Conservation (phyloP, 768 basidiomycete species). For the Piloderma croceum region DNA sequence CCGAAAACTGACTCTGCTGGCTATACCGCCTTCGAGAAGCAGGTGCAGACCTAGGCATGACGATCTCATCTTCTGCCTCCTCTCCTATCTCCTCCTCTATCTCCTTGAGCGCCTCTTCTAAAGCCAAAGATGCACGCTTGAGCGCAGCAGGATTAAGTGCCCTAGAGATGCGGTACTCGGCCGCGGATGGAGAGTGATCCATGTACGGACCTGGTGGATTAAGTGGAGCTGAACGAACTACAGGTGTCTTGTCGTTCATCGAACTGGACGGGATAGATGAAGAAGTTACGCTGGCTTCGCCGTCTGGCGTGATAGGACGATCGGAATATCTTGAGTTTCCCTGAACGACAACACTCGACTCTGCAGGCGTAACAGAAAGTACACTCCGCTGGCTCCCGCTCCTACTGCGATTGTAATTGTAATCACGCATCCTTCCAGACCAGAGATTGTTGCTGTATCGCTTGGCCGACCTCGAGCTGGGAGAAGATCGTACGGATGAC, state of each 20-base stretch:
- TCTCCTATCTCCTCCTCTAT: conserved; percentile 73
- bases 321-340: conserved; percentile 42
- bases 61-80: conserved; percentile 70
- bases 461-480: conserved; percentile 41
- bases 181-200: conserved; percentile 33
- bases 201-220: conserved; percentile 33
- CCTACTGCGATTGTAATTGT: conserved; percentile 59
- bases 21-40: conserved; percentile 35
- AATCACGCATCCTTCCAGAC: conserved; percentile 73
- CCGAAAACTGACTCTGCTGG: too few species aligned
- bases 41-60: conserved; percentile 62
- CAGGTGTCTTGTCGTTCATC: conserved; percentile 33
- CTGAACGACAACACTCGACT: conserved; percentile 41
- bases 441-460: conserved; percentile 86
- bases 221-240: conserved; percentile 39
- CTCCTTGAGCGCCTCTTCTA: conserved; percentile 73
- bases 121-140: conserved; percentile 64
- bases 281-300: conserved; percentile 31
- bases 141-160: conserved; percentile 46
- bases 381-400: conserved; percentile 38
- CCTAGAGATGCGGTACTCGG: conserved; percentile 45
- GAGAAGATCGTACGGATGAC: too few species aligned
- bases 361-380: conserved; percentile 44
- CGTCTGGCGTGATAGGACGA: conserved; percentile 54
- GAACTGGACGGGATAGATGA: conserved; percentile 38